Base-by-base conservation (phyloP, 2,329 filamentous ascomycete species). In the Colletotrichum sp. region DNA sequence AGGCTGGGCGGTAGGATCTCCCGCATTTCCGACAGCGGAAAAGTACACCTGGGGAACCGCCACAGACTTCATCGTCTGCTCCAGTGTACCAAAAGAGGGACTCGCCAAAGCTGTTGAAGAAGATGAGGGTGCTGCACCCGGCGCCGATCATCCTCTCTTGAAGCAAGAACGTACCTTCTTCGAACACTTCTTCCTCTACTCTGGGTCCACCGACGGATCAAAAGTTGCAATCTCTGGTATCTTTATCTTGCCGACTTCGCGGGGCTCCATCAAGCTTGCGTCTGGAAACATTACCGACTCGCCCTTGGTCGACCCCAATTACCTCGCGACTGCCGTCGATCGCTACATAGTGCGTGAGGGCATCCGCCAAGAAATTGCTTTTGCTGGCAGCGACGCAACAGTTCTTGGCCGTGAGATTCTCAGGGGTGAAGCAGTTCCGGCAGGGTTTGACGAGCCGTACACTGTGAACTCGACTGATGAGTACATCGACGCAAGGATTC, bases 1-100 rank as follows among this genome's bases (percentile, higher is more conserved):
- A 16, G 63, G 63, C 5, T 66, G 63, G 63, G 63, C 63, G 32
- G 62, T 72, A 8, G 36, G 16, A 86, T 86, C 73, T 78, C 74
- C 2, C 77, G 83, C 65, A 82, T 83, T 66, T 3, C 63, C 39
- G 13, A 66, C 24, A 7, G 63, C 36, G 5, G 39, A 66, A 0
- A 83, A 86, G 24, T 87, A 86, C 75, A 69, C 78, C 1, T 77
- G 63, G 63, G 63, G 63, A 0, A 66, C 70, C 83, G 57, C 86
- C 85, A 1, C 76, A 80, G 6, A 88, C 77, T 88, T 85, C 78
- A 79, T 85, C 15, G 82, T 83, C 9, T 81, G 79, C 2, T 80
- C 79, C 0, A 78, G 78, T 24, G 78, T 85, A 3, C 74, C 79
- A 5, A 44, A 74, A 63, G 78, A 83, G 0, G 81, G 81, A 0